These are phyloP conservation scores for Microdochium nivale DNA, from an alignment of 2,329 filamentous ascomycete species.

Conservation along the genomic window DNA sequence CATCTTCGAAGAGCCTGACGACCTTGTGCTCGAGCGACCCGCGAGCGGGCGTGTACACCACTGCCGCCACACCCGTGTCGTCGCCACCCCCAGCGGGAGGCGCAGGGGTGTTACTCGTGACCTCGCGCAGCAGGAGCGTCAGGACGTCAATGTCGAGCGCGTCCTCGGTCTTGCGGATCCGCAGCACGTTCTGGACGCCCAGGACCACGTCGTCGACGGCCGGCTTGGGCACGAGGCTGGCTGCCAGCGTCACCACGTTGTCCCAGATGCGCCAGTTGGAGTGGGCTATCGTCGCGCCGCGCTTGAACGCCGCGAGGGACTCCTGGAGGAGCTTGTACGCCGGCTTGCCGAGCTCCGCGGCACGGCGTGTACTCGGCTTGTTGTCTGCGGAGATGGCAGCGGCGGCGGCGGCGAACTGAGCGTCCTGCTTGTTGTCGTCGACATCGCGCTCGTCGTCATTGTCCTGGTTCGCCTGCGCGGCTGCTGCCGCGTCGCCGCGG, in stretches of 20 bases:
- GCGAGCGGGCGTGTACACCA: slow-evolving; percentile 35
- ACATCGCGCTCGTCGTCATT: slow-evolving; percentile 10
- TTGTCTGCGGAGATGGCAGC: slow-evolving; percentile 6
- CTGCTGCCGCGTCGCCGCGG: slow-evolving; percentile 9
- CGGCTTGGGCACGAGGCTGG: slow-evolving; percentile 61
- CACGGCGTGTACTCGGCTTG: slow-evolving; percentile 23
- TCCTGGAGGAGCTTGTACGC: slow-evolving; percentile 55
- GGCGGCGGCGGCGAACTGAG: slow-evolving; percentile 1
- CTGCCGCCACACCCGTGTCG: slow-evolving; percentile 7
- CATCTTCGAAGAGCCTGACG: slow-evolving; percentile 63
- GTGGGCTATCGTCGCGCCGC: slow-evolving; percentile 73
- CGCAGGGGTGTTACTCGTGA: slow-evolving; percentile 32
- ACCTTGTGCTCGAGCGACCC: slow-evolving; percentile 56
- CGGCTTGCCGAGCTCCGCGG: slow-evolving; percentile 32
- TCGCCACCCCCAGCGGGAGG: slow-evolving; percentile 20
- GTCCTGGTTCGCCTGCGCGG: slow-evolving; percentile 4
- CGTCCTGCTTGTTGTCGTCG: slow-evolving; percentile 3
- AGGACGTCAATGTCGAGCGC: slow-evolving; percentile 71
- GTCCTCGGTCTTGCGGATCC: slow-evolving; percentile 69
- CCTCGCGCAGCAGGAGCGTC: slow-evolving; percentile 61
- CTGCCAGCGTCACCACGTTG: slow-evolving; percentile 83
- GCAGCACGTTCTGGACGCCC: slow-evolving; percentile 66
- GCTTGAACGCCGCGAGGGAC: slow-evolving; percentile 77
- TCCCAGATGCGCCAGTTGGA: slow-evolving; percentile 94
- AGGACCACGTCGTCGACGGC: slow-evolving; percentile 67